Evolutionary conservation across 345 rosid species (phyloP).

Genomic region (Citrus reticulata): DNA sequence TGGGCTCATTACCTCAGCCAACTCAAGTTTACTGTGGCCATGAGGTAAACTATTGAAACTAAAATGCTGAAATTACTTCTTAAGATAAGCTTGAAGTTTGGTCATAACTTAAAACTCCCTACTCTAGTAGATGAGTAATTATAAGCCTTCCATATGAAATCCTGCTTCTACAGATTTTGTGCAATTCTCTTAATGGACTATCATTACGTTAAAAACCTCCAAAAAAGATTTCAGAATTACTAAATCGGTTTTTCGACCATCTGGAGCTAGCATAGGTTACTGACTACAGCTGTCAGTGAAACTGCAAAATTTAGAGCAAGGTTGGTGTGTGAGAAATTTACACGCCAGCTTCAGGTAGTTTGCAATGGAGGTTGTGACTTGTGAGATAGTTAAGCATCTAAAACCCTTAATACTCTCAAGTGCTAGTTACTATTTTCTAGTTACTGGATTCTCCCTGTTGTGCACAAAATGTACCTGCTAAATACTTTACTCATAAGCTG

Average conservation of each 20-base stretch:
- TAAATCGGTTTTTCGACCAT: background rate
- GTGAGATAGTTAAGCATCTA: background rate
- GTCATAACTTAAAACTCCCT: background rate
- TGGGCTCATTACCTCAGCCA: conserved; percentile 79
- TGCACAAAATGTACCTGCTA: background rate
- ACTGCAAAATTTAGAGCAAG: background rate
- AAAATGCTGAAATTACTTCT: background rate
- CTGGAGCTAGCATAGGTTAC: background rate
- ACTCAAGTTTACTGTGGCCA: conserved; percentile 91
- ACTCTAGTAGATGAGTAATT: background rate
- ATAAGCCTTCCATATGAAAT: background rate
- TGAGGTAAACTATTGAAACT: conserved; percentile 53
- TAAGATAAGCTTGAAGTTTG: background rate
- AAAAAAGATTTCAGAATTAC: background rate
- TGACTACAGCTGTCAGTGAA: background rate
- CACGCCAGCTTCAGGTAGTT: background rate
- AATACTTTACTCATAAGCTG: background rate
- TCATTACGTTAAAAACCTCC: background rate
- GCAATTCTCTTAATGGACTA: background rate
- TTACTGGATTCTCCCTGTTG: background rate
- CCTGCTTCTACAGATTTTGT: background rate
- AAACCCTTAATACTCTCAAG: background rate
- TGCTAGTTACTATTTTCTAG: background rate
- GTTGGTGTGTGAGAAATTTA: background rate
- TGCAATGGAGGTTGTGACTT: background rate